Evolutionary conservation across 139 green algal genomes (phyloP), one percentile per base, ranked within the genome.

Genomic region (Tetratostichococcus sp.): DNA sequence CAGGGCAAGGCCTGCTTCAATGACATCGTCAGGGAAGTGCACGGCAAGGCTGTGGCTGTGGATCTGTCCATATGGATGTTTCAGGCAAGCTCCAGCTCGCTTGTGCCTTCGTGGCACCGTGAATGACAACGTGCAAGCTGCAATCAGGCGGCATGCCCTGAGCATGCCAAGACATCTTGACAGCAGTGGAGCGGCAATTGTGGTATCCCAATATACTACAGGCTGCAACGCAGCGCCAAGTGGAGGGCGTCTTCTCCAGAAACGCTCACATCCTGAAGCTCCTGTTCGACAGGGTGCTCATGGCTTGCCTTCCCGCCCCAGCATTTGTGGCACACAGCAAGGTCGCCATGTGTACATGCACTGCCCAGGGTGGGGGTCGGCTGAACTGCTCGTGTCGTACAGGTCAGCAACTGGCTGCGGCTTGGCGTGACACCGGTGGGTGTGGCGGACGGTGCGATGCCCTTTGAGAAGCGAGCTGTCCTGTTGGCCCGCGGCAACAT

Each of bases 331-430:
- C n/a, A n/a, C n/a, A n/a, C n/a, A n/a, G n/a, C n/a, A n/a, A n/a
- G n/a, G n/a, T n/a, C n/a, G n/a, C n/a, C n/a, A n/a, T n/a, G n/a
- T n/a, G n/a, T n/a, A n/a, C n/a, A n/a, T n/a, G n/a, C n/a, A n/a
- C n/a, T n/a, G n/a, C n/a, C n/a, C n/a, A n/a, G n/a, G n/a, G n/a
- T n/a, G n/a, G n/a, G n/a, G n/a, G n/a, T n/a, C n/a, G n/a, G n/a
- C n/a, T n/a, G n/a, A n/a, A n/a, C n/a, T n/a, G n/a, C n/a, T n/a
- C 11, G 22, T 25, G 50, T 23, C 23, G 42, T 28, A 35, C 75
- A 93, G 87, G 79, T 79, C 19, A 57, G 87, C 33, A 90, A 90
- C 75, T 86, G 85, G 76, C 82, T 94, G 67, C 83, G 89, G n/a
- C 82, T 89, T 67, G 89, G 85, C 28, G 85, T 77, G 70, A 70